Evolutionary conservation across 257 asterid genomes (phyloP), one percentile per base, ranked within the genome.

Genomic region (Ballota nigra): DNA sequence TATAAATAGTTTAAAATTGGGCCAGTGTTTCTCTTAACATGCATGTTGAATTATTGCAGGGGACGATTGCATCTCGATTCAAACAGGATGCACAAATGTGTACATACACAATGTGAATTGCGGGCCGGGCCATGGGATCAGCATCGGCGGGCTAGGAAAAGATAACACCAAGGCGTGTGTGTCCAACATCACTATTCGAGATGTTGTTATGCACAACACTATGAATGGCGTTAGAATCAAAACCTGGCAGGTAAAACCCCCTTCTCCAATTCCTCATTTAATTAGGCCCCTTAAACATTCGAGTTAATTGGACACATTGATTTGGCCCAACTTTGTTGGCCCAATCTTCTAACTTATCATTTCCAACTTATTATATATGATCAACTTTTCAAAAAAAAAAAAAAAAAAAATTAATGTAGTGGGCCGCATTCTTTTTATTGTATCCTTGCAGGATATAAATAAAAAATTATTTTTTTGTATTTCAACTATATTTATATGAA

Each of bases 51-150:
- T n/a, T n/a, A n/a, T n/a, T 29, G 19, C 89, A 94, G 99, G 99
- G 76, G 99, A 92, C 77, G 98, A 90, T 45, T 90, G 97, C 28
- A 80, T 92, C 5, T 92, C 98, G 0, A 90, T 92, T 64, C 97
- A 87, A 82, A 84, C 97, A 15, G 98, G 98, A 18, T 90, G 98
- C 83, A 70, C 95, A 9, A 86, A 84, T 22, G 89, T 92, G 2
- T 84, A 84, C 70, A 53, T 90, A 72, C 97, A 84, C 77, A 79
- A 90, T 56, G 72, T 92, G 8, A 83, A 84, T 52, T 92, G 98
- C 23, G 98, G 97, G 16, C 98, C 97, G 8, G 97, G 99, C 11
- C 99, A 94, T 52, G 99, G 99, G 3, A 91, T 94, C 80, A 94
- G 99, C 77, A 91, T 94, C 20, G 99, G 99, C 13, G 85, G 97